Evolutionary conservation across 2,329 filamentous ascomycete genomes (phyloP).

Genomic region (Pseudocercospora macadamiae): DNA sequence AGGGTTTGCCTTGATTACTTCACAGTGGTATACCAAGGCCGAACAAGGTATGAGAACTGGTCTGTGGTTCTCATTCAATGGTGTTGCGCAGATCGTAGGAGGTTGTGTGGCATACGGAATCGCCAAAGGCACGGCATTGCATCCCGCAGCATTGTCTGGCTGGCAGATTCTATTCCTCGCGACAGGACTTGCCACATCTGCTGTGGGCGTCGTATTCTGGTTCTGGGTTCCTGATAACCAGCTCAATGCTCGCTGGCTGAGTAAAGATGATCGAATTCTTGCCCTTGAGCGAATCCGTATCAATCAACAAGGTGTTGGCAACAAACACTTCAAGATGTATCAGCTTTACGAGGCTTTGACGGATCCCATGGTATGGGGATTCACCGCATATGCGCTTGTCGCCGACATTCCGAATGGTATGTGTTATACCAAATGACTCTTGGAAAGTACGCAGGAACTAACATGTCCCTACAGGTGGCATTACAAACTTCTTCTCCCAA

Average conservation of each 20-base stretch:
- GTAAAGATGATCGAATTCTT: conserved; percentile 66
- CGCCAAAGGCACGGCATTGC: conserved; percentile 55
- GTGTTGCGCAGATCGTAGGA: conserved; percentile 65
- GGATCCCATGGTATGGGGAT: conserved; percentile 64
- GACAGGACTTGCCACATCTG: conserved; percentile 48
- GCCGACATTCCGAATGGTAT: conserved; percentile 61
- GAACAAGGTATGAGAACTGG: conserved; percentile 66
- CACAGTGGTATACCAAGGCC: conserved; percentile 71
- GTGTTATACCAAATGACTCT: conserved; percentile 1
- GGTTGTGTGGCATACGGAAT: conserved; percentile 67
- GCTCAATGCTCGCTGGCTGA: conserved; percentile 65
- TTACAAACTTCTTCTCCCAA: conserved; percentile 65
- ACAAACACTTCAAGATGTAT: conserved; percentile 47
- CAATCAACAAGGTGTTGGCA: conserved; percentile 76
- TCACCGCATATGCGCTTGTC: conserved; percentile 60
- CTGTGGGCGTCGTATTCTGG: conserved; percentile 48
- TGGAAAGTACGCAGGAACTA: background rate
- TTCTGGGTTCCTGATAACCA: conserved; percentile 61
- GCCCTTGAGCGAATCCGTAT: conserved; percentile 71
- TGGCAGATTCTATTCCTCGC: conserved; percentile 65
- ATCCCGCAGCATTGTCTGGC: conserved; percentile 61
- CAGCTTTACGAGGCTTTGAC: conserved; percentile 64
- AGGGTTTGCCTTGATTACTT: conserved; percentile 69
- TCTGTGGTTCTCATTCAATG: conserved; percentile 72
- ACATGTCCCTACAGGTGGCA: conserved; percentile 46